These are phyloP conservation scores for Syncephalastrum contaminatum DNA, from an alignment of 371 early-diverging fungal genomes.

Conservation along the genomic window DNA sequence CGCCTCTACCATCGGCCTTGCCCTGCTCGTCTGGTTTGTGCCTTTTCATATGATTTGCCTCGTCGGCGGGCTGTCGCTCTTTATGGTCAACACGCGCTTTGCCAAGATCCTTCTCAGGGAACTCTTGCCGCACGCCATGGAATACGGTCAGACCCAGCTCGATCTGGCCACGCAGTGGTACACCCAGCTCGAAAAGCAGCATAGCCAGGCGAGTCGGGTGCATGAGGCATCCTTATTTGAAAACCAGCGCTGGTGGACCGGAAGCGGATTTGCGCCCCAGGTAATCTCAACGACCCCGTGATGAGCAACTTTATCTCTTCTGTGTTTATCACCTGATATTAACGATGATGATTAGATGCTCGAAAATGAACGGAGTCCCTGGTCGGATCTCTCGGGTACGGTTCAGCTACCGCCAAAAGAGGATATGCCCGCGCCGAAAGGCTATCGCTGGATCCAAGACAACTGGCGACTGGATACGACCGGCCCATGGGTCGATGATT, in stretches of 20 bases:
- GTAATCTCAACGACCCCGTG: constrained; percentile 11
- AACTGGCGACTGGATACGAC: constrained; percentile 41
- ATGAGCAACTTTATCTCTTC: background rate
- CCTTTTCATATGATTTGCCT: constrained; percentile 28
- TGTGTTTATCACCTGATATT: background rate
- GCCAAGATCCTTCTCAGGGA: constrained; percentile 35
- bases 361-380: constrained; percentile 24
- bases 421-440: constrained; percentile 36
- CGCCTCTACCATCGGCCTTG: constrained; percentile 14
- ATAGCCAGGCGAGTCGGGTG: constrained; percentile 12
- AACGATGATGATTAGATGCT: constrained; percentile 9
- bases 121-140: constrained; percentile 25
- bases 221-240: constrained; percentile 41
- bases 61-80: constrained; percentile 27
- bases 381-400: constrained; percentile 41
- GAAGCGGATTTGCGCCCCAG: constrained; percentile 42
- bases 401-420: constrained; percentile 26
- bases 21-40: constrained; percentile 29
- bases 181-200: constrained; percentile 23
- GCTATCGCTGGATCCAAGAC: constrained; percentile 43
- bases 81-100: constrained; percentile 40
- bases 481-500: constrained; percentile 48
- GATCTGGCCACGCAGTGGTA: constrained; percentile 18
- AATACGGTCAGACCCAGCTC: constrained; percentile 19
- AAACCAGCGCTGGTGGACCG: constrained; percentile 48